phyloP scores from a whole-genome alignment of 2,329 filamentous ascomycete genomes.

The Cytospora piceae region DNA sequence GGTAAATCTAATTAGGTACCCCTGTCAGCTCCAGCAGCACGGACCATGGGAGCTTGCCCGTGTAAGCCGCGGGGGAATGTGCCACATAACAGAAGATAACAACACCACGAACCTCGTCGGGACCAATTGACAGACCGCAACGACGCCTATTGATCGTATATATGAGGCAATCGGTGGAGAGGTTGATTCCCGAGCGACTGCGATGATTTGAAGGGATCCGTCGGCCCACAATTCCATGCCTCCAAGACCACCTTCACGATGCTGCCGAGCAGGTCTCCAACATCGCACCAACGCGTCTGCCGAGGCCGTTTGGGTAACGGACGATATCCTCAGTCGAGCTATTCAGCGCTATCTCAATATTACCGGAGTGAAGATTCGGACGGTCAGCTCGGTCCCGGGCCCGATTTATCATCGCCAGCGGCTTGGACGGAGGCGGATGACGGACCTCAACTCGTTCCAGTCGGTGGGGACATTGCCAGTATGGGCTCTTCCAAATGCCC shows the following conservation, averaged over 20 bases:
- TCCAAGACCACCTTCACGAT: slow-evolving; percentile 31
- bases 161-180: not conserved
- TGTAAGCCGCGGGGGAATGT: not conserved
- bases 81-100: not conserved
- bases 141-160: not conserved
- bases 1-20: not conserved
- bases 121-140: slow-evolving; percentile 4
- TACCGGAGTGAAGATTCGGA: slow-evolving; percentile 37
- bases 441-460: slow-evolving; percentile 50
- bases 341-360: slow-evolving; percentile 52
- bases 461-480: slow-evolving; percentile 43
- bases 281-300: slow-evolving; percentile 43
- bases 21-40: not conserved
- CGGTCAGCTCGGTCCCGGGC: slow-evolving; percentile 50
- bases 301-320: slow-evolving; percentile 62
- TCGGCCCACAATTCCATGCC: slow-evolving; percentile 19
- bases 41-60: not conserved
- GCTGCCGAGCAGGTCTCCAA: slow-evolving; percentile 50
- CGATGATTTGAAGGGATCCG: slow-evolving; percentile 19
- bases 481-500: slow-evolving; percentile 52
- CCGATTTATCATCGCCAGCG: slow-evolving; percentile 60
- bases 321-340: slow-evolving; percentile 55
- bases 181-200: not conserved
- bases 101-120: not conserved
- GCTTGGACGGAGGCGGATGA: slow-evolving; percentile 58